Percentiles rank a stretch among this genome's conserved stretches.
phyloP scores from a whole-genome alignment of 163 green algal genomes.

The Prototheca wickerhamii region DNA sequence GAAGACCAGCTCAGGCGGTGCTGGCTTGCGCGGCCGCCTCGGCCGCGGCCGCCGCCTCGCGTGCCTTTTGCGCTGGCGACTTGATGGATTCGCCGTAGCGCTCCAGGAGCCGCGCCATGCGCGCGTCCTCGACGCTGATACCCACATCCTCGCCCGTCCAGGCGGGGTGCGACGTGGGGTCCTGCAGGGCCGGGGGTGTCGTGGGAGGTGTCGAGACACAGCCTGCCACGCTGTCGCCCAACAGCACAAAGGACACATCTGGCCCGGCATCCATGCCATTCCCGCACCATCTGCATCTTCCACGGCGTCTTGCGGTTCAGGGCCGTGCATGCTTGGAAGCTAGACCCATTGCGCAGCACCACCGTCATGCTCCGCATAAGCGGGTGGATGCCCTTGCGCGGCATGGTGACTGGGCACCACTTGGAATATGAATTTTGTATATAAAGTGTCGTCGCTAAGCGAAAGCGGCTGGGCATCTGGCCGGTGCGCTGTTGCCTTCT shows the following conservation, averaged over 20 bases:
- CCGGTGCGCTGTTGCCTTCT: too few relatives aligned
- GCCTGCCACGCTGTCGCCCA: not conserved
- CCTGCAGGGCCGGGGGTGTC: slow-evolving; percentile 13
- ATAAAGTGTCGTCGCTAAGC: too few relatives aligned
- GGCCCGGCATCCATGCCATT: not conserved
- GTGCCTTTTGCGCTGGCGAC: not conserved
- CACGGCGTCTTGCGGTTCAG: slow-evolving; percentile 19
- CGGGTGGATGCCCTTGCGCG: slow-evolving; percentile 38
- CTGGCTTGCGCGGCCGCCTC: not conserved
- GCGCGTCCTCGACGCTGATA: slow-evolving; percentile 16
- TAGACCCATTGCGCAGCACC: slow-evolving; percentile 41
- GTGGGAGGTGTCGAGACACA: not conserved
- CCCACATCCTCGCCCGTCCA: slow-evolving; percentile 33
- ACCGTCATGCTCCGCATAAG: slow-evolving; percentile 31
- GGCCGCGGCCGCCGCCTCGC: not conserved
- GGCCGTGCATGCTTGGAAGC: slow-evolving; percentile 22
- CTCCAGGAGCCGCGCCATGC: slow-evolving; percentile 20
- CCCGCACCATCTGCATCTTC: slow-evolving; percentile 20
- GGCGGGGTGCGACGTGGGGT: slow-evolving; percentile 24
- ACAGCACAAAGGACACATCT: not conserved
- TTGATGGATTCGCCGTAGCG: slow-evolving; percentile 14
- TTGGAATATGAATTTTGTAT: too few relatives aligned
- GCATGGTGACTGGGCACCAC: too few relatives aligned
- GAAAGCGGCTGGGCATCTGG: too few relatives aligned
- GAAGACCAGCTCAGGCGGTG: not conserved